Evolutionary conservation across 2,329 filamentous ascomycete genomes (phyloP).

Genomic region (Niveomyces coronatus): DNA sequence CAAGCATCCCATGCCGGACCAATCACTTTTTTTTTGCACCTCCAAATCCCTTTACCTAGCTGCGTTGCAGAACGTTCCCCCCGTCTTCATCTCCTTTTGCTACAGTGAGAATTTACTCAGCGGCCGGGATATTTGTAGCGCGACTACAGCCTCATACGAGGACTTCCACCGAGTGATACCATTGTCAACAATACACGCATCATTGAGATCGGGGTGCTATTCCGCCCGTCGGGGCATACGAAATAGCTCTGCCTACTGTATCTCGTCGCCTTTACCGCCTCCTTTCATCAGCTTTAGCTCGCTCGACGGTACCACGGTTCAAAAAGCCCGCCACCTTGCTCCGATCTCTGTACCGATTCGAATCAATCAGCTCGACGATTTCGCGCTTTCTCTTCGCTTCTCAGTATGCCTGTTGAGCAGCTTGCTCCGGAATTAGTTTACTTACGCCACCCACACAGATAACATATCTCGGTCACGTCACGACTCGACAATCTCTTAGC

Average conservation of each 20-base stretch:
- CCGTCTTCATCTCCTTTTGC: too few relatives aligned
- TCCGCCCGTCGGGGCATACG: slow-evolving; percentile 9
- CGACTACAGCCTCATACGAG: too few relatives aligned
- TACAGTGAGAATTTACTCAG: too few relatives aligned
- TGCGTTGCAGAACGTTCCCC: too few relatives aligned
- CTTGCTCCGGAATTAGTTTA: neutral
- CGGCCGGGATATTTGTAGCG: too few relatives aligned
- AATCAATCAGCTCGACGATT: too few relatives aligned
- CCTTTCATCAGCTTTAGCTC: neutral
- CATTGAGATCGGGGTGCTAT: too few relatives aligned
- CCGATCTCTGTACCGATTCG: neutral
- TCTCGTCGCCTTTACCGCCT: neutral
- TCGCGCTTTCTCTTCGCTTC: neutral
- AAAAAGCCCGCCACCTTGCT: neutral
- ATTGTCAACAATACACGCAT: neutral
- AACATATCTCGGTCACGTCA: too few relatives aligned
- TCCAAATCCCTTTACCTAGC: too few relatives aligned
- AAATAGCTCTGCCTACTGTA: neutral
- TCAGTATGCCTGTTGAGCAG: neutral
- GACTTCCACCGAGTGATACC: too few relatives aligned
- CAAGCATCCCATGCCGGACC: too few relatives aligned
- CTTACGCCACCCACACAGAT: neutral
- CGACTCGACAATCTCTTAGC: slow-evolving; percentile 12
- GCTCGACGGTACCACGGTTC: neutral
- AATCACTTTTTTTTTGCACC: too few relatives aligned